Evolutionary conservation across 305 asterid species (phyloP).

Genomic region (Striga hermonthica): DNA sequence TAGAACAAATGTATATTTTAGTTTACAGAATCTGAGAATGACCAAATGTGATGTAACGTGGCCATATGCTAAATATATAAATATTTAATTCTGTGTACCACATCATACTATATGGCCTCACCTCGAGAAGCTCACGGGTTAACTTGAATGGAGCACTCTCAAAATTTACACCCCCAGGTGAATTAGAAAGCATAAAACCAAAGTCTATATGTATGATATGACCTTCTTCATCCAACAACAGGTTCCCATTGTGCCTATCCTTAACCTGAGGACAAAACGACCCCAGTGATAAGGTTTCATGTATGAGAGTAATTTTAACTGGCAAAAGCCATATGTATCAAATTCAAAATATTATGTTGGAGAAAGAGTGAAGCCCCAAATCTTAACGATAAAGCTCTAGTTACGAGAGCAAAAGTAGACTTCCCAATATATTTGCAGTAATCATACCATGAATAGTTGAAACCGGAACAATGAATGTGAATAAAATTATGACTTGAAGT

Average conservation of each 20-base stretch:
- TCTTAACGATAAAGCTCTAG: slow-evolving; percentile 8
- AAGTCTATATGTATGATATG: slow-evolving; percentile 92
- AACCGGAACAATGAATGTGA: neutral
- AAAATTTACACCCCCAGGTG: slow-evolving; percentile 95
- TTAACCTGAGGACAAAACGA: slow-evolving; percentile 51
- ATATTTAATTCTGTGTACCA: slow-evolving; percentile 10
- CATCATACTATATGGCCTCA: slow-evolving; percentile 24
- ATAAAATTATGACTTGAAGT: slow-evolving; percentile 9
- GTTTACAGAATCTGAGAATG: slow-evolving; percentile 9
- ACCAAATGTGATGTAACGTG: neutral
- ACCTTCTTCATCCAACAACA: slow-evolving; percentile 93
- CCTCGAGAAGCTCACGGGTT: slow-evolving; percentile 87
- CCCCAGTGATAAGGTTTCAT: slow-evolving; percentile 10
- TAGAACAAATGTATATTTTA: slow-evolving; percentile 28
- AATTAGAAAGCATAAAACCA: slow-evolving; percentile 95
- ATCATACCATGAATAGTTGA: slow-evolving; percentile 9
- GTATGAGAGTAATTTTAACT: slow-evolving; percentile 6
- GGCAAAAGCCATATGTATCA: slow-evolving; percentile 4
- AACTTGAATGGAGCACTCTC: slow-evolving; percentile 92
- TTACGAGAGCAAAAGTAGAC: slow-evolving; percentile 6
- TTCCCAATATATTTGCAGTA: slow-evolving; percentile 16
- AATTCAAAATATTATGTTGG: slow-evolving; percentile 5
- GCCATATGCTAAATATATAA: slow-evolving; percentile 19
- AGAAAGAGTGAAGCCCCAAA: slow-evolving; percentile 6
- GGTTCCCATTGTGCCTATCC: slow-evolving; percentile 91